Conservation (phyloP, 129 eudicot genomes). For the Flaveria brownii region DNA sequence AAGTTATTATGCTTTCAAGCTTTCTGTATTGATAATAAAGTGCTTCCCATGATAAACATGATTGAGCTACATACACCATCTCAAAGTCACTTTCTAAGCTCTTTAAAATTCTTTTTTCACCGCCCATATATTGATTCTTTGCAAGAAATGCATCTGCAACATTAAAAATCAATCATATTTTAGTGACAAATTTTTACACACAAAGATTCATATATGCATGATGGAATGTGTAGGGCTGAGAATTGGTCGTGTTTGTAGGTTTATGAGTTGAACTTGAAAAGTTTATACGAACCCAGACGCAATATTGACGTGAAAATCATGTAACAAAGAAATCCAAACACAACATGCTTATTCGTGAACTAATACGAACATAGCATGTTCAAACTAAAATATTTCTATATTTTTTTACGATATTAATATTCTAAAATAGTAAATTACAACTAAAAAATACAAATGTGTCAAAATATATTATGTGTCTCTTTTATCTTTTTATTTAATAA, state of each 20-base stretch:
- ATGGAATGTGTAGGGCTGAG: not conserved
- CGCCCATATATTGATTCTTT: constrained; percentile 22
- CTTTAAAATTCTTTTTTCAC: constrained; percentile 39
- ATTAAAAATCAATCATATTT: not conserved
- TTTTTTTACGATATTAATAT: not conserved
- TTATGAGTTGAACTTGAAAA: not conserved
- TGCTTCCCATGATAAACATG: constrained; percentile 76
- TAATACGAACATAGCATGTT: not conserved
- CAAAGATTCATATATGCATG: not conserved
- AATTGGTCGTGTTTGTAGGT: not conserved
- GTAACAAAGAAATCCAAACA: not conserved
- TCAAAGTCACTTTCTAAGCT: constrained; percentile 63
- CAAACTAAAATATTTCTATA: not conserved
- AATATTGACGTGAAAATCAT: not conserved
- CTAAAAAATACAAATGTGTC: not conserved
- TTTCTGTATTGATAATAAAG: constrained; percentile 53
- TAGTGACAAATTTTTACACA: not conserved
- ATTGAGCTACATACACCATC: constrained; percentile 67
- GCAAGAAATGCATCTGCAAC: constrained; percentile 33
- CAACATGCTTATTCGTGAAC: not conserved
- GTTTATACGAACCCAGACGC: not conserved
- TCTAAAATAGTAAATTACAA: not conserved
- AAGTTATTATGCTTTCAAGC: constrained; percentile 40
- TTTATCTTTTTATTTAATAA: not conserved
- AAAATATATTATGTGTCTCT: not conserved